Evolutionary conservation across 345 rosid genomes (phyloP).

Genomic region (Eucalyptus marginata): DNA sequence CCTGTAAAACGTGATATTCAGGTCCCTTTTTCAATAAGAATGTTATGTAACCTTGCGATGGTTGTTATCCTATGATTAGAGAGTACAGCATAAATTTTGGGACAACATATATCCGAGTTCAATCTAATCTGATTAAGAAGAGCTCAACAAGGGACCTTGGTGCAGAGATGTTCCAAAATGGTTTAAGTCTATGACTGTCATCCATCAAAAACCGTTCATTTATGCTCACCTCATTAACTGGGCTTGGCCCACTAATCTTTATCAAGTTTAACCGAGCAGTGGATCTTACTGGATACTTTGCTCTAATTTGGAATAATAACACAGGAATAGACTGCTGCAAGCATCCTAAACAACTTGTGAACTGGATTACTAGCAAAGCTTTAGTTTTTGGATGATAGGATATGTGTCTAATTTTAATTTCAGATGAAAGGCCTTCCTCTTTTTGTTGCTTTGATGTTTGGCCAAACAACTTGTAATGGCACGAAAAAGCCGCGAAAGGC

Average conservation of each 20-base stretch:
- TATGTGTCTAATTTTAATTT: too few species aligned
- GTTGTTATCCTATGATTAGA: conserved; percentile 1
- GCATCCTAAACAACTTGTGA: neutral
- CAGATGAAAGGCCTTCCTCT: too few species aligned
- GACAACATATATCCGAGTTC: too few species aligned
- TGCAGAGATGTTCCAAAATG: conserved; percentile 5
- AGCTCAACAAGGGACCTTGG: neutral
- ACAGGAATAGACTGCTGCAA: neutral
- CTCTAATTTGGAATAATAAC: neutral
- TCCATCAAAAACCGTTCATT: neutral
- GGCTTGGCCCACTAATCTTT: neutral
- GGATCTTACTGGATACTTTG: neutral
- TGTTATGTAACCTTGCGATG: conserved; percentile 11
- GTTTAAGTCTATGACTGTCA: neutral
- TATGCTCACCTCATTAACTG: neutral
- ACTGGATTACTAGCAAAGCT: neutral
- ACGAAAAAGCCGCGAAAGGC: too few species aligned
- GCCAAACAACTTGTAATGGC: too few species aligned
- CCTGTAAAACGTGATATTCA: conserved; percentile 25
- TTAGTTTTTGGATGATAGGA: too few species aligned
- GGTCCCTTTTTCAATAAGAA: conserved; percentile 31
- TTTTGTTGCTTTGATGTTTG: too few species aligned
- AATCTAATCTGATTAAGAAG: neutral
- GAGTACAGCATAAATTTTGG: too few species aligned
- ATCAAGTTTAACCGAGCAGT: neutral